A percentile compares a stretch with the other conserved stretches of the same genome.
Evolutionary conservation across 345 rosid genomes (phyloP).

Genomic region (Populus ilicifolia): DNA sequence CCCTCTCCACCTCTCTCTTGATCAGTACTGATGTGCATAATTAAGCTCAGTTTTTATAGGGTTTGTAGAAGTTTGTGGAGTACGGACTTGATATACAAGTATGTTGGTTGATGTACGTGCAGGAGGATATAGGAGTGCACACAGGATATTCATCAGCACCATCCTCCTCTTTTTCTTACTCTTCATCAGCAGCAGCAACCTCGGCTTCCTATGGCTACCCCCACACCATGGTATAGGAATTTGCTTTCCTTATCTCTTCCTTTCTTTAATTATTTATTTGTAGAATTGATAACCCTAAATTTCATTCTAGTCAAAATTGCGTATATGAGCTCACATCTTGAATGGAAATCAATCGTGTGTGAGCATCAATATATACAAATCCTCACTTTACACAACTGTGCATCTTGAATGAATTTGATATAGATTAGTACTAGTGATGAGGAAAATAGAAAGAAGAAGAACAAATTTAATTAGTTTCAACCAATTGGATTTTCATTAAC

Average conservation of each 20-base stretch:
- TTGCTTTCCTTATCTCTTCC: not conserved
- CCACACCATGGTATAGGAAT: slow-evolving; percentile 49
- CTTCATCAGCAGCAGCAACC: slow-evolving; percentile 47
- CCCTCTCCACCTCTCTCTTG: not conserved
- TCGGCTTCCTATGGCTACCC: slow-evolving; percentile 62
- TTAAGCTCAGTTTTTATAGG: not conserved
- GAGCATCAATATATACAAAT: no score
- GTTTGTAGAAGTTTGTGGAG: not conserved
- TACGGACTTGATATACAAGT: not conserved
- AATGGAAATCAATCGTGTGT: not conserved
- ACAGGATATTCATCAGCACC: slow-evolving; percentile 50
- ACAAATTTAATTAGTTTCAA: not conserved
- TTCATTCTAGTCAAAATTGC: not conserved
- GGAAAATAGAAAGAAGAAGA: not conserved
- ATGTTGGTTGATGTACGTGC: slow-evolving; percentile 20
- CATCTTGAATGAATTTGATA: not conserved
- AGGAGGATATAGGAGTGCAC: slow-evolving; percentile 74
- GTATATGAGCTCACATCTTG: not conserved
- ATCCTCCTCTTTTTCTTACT: slow-evolving; percentile 56
- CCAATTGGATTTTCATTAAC: not conserved
- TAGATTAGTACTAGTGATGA: not conserved
- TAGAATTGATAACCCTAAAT: not conserved
- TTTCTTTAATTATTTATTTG: not conserved
- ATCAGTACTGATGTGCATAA: not conserved
- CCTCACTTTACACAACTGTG: not conserved